Evolutionary conservation across 1,139 yeast genomes (phyloP), one percentile per base, ranked within the genome.

Genomic region (Scheffersomyces segobiensis): DNA sequence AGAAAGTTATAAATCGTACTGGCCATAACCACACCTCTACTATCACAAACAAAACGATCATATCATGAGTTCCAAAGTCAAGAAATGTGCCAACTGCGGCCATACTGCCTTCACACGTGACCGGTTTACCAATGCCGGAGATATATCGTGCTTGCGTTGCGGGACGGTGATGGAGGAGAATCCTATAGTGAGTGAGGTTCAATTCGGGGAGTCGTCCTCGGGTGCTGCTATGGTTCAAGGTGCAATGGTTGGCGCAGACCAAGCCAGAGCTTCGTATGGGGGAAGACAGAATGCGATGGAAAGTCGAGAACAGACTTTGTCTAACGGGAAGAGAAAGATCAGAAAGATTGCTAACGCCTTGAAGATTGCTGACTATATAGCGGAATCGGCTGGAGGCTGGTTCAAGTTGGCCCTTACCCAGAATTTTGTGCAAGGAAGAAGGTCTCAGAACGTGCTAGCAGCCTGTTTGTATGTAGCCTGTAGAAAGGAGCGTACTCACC

Each of bases 211-310:
- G 69, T 84, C 93, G 3, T 83, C 97, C 14, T 82, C 89, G 32
- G 99, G 99, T 64, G 98, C 97, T 10, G 98, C 99, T 47, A 86
- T 91, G 60, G 97, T 95, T 1, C 97, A 93, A 65, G 99, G 99
- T 68, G 87, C 96, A 51, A 93, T 91, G 82, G 88, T 95, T 52
- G 91, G 93, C 50, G 89, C 92, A 0, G 98, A 92, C 69, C 98
- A 93, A 73, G 80, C 89, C 7, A 86, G 89, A 72, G 97, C 93
- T 0, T 79, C 87, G 3, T 85, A 83, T 64, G 82, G 83, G 55
- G 91, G 90, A 56, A 71, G 88, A 58, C 84, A 84, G 57, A 88
- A 87, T 65, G 88, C 93, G 50, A 82, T 89, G 78, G 97, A 93
- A 66, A 87, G 96, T 49, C 80, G 98, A 53, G 97, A 91, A 64